Base-by-base conservation (phyloP, 176 grass and related monocot genomes). In the Zea luxurians region DNA sequence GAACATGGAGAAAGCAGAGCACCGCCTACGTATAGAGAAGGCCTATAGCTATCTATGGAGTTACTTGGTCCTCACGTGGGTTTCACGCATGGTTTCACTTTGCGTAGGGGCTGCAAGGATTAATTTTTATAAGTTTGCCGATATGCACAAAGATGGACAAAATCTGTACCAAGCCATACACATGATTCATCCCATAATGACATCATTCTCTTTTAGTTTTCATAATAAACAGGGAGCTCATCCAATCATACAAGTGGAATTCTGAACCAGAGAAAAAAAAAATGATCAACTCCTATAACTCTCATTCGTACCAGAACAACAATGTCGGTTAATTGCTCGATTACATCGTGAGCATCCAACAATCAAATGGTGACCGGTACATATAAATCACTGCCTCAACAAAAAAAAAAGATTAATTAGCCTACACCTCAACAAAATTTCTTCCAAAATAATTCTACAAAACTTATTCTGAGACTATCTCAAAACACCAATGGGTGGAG, bases 371-470 rank as follows among this genome's bases (percentile, higher is more conserved):
- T 70, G 42, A 59, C 82, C 27, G 27, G 27, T 27, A 27, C 27
- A 27, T 27, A 27, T 27, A 27, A 27, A 27, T 27, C 27, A 27
- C 27, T 27, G 27, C 27, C 78, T 85, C 66, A 60, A 58, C 73
- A 77, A 89, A 27, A 27, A n/a, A 4, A 53, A 3, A 73, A 60
- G 71, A 89, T 89, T 84, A 88, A 89, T 89, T 84, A 76, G 77
- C 82, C 82, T 85, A 89, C 71, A 81, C 49, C 82, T 81, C 59
- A 54, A 66, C 71, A 70, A 84, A 89, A 84, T 71, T 72, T 37
- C 10, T 71, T 72, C 15, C 4, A 6, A 73, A 61, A 67, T 78
- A 15, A 73, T 71, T 82, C 77, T 85, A 85, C 66, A 71, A 64
- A 67, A 68, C 49, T 89, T 89, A 89, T 89, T 89, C 36, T 4